Conservation (phyloP, 2,329 filamentous ascomycete species). For the Aspergillus luchuensis region DNA sequence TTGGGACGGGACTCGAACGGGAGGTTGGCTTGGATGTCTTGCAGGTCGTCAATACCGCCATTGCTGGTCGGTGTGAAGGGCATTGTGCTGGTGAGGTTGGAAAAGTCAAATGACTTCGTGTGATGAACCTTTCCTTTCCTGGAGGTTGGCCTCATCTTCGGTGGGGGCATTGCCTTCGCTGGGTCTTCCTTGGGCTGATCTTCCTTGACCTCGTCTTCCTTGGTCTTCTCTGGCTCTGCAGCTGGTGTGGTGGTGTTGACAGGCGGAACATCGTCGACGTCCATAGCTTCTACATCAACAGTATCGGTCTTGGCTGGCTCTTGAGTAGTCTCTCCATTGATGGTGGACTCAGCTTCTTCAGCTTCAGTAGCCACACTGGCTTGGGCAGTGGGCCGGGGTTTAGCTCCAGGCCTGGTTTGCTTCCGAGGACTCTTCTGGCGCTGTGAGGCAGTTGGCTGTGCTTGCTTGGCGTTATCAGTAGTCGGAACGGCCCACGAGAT, state of each 20-base stretch:
- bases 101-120: constrained; percentile 47
- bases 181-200: neutral
- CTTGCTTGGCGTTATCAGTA: constrained; percentile 28
- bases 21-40: constrained; percentile 56
- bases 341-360: constrained; percentile 40
- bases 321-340: constrained; percentile 25
- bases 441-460: constrained; percentile 22
- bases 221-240: constrained; percentile 11
- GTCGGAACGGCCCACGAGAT: constrained; percentile 37
- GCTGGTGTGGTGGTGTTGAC: constrained; percentile 13
- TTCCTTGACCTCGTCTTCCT: neutral
- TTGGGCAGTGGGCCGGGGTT: constrained; percentile 32
- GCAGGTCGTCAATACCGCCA: constrained; percentile 55
- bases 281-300: constrained; percentile 46
- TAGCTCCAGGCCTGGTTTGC: constrained; percentile 29
- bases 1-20: constrained; percentile 61
- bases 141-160: constrained; percentile 13
- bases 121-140: constrained; percentile 11
- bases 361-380: constrained; percentile 43
- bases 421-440: constrained; percentile 40
- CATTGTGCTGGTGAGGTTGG: constrained; percentile 52
- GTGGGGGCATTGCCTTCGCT: constrained; percentile 17
- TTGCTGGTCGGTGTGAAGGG: constrained; percentile 52
- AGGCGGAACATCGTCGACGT: constrained; percentile 46
- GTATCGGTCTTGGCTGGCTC: constrained; percentile 19